These are phyloP conservation scores for Tylopilus sp. DNA, from an alignment of 1,284 basidiomycete genomes.

Conservation along the genomic window DNA sequence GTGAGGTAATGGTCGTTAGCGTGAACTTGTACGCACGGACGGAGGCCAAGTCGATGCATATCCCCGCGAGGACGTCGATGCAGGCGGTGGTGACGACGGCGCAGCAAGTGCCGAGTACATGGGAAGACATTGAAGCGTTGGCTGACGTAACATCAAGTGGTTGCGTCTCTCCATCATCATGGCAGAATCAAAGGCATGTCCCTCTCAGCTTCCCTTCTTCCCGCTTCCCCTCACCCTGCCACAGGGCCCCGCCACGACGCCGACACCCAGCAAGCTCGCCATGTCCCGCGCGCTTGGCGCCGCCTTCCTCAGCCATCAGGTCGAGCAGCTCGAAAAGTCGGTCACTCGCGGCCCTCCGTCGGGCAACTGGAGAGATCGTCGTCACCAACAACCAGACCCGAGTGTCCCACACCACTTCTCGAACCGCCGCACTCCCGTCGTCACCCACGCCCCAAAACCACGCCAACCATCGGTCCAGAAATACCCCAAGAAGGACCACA, in stretches of 20 bases:
- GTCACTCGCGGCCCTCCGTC: constrained; percentile 51
- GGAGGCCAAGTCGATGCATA: constrained; percentile 21
- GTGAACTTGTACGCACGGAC: no score
- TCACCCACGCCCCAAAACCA: constrained; percentile 29
- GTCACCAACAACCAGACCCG: constrained; percentile 26
- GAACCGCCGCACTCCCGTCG: constrained; percentile 33
- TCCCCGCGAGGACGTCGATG: constrained; percentile 23
- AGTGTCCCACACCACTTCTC: constrained; percentile 18
- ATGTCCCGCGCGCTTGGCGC: constrained; percentile 81
- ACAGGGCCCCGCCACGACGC: constrained; percentile 22
- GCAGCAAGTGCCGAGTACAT: constrained; percentile 17
- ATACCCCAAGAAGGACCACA: constrained; percentile 28
- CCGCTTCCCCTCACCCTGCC: neutral
- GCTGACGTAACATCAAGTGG: constrained; percentile 16
- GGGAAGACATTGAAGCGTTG: neutral
- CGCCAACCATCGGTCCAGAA: constrained; percentile 27
- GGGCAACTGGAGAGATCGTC: constrained; percentile 59
- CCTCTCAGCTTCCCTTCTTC: neutral
- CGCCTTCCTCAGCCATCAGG: constrained; percentile 78
- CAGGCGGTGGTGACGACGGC: constrained; percentile 17
- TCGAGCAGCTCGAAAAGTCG: constrained; percentile 76
- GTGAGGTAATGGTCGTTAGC: no score
- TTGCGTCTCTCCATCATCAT: no score
- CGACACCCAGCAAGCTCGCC: constrained; percentile 52
- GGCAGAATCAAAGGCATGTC: constrained; percentile 23